A percentile compares a stretch with the other conserved stretches of the same genome.
Evolutionary conservation across 2,329 filamentous ascomycete species (phyloP).

Genomic region (Microthyrium microscopicum): DNA sequence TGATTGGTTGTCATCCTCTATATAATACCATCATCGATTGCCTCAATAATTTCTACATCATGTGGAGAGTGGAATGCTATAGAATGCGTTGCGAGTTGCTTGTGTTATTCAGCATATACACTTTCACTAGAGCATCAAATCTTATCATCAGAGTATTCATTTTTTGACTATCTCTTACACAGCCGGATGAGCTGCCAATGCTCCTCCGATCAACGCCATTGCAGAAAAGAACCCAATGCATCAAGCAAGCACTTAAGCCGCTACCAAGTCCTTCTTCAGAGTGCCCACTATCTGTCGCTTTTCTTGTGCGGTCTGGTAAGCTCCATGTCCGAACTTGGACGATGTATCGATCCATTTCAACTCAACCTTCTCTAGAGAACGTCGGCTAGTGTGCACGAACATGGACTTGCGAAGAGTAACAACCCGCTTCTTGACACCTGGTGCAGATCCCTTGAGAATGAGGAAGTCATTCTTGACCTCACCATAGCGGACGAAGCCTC

Average conservation of each 20-base stretch:
- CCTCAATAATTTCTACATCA: not conserved
- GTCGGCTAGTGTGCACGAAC: conserved; percentile 90
- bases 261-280: conserved; percentile 86
- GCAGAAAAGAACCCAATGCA: not conserved
- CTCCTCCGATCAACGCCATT: not conserved
- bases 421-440: conserved; percentile 98
- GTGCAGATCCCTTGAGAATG: conserved; percentile 93
- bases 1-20: too few relatives aligned
- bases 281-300: conserved; percentile 96
- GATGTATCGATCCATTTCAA: conserved; percentile 99
- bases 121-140: not conserved
- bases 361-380: conserved; percentile 95
- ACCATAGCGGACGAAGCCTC: conserved; percentile 98
- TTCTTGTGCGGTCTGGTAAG: conserved; percentile 96
- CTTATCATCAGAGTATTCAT: too few relatives aligned
- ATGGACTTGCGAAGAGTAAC: conserved; percentile 98
- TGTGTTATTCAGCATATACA: not conserved
- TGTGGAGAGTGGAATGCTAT: not conserved
- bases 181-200: too few relatives aligned
- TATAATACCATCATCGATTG: not conserved
- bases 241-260: conserved; percentile 5
- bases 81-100: not conserved
- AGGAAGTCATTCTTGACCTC: conserved; percentile 99
- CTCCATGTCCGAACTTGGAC: conserved; percentile 99
- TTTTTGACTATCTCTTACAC: too few relatives aligned